These are phyloP conservation scores for Pleurotus eryngii DNA, from an alignment of 768 basidiomycete species.

Conservation along the genomic window DNA sequence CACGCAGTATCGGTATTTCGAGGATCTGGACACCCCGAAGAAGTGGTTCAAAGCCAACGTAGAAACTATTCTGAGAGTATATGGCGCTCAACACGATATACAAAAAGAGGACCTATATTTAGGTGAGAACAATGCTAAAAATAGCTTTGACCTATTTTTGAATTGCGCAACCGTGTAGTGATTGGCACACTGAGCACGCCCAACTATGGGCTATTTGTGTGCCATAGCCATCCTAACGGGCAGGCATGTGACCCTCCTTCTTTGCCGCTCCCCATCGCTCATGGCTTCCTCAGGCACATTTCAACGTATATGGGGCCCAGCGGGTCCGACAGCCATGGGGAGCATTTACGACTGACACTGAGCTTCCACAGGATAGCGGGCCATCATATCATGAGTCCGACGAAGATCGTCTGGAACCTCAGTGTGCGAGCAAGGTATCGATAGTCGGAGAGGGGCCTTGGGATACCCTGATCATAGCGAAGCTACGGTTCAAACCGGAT, in stretches of 20 bases:
- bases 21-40: conserved; percentile 58
- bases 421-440: conserved; percentile 56
- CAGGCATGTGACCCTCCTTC: conserved; percentile 31
- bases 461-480: conserved; percentile 62
- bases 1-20: conserved; percentile 66
- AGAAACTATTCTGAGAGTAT: conserved; percentile 57
- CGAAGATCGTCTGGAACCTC: conserved; percentile 24
- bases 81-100: conserved; percentile 43
- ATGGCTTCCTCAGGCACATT: conserved; percentile 46
- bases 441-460: conserved; percentile 30
- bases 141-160: not conserved
- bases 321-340: conserved; percentile 68
- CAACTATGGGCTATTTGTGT: conserved; percentile 74
- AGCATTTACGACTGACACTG: conserved; percentile 58
- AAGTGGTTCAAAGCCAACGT: conserved; percentile 74
- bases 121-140: conserved; percentile 25
- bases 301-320: conserved; percentile 61
- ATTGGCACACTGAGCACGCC: conserved; percentile 70
- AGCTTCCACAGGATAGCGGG: conserved; percentile 32
- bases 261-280: not conserved
- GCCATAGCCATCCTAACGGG: conserved; percentile 63
- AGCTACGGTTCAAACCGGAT: conserved; percentile 66
- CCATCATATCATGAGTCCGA: conserved; percentile 44
- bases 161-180: conserved; percentile 27
- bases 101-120: conserved; percentile 59